These are phyloP conservation scores for Geoglossum cookeanum DNA, from an alignment of 2,329 filamentous ascomycete genomes.

Conservation along the genomic window DNA sequence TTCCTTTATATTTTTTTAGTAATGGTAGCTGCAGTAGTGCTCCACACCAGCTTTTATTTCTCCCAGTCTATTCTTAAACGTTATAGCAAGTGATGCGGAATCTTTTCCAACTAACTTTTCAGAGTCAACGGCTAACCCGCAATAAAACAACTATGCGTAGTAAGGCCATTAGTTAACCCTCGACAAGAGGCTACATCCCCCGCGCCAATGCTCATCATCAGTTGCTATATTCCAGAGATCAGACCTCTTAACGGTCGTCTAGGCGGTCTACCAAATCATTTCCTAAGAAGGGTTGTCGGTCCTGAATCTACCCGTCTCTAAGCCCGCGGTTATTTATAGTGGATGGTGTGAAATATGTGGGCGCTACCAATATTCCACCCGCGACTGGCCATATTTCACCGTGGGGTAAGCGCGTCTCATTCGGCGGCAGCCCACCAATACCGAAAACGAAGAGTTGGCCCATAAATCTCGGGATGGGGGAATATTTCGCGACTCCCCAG, in stretches of 20 bases:
- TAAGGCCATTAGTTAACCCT: neutral
- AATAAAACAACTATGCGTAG: no score
- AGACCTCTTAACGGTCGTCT: neutral
- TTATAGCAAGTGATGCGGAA: no score
- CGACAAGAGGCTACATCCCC: neutral
- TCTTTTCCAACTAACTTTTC: no score
- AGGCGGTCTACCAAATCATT: neutral
- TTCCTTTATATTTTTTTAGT: no score
- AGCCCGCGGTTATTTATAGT: neutral
- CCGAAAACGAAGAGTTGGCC: no score
- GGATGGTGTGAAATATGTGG: slow-evolving; percentile 1
- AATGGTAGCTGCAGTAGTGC: no score
- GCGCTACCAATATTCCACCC: slow-evolving; percentile 1
- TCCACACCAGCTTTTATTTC: no score
- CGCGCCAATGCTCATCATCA: neutral
- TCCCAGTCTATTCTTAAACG: no score
- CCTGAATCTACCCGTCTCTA: neutral
- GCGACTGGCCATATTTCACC: slow-evolving; percentile 2
- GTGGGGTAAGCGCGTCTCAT: neutral
- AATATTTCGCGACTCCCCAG: no score
- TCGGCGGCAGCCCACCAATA: no score
- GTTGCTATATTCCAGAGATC: neutral
- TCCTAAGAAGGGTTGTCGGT: slow-evolving; percentile 1
- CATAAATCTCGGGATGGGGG: no score
- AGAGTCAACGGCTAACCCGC: no score